A percentile compares a stretch with the other conserved stretches of the same genome.
These are phyloP conservation scores for Rhynchosporium graminicola DNA, from an alignment of 2,329 filamentous ascomycete species.

Conservation along the genomic window DNA sequence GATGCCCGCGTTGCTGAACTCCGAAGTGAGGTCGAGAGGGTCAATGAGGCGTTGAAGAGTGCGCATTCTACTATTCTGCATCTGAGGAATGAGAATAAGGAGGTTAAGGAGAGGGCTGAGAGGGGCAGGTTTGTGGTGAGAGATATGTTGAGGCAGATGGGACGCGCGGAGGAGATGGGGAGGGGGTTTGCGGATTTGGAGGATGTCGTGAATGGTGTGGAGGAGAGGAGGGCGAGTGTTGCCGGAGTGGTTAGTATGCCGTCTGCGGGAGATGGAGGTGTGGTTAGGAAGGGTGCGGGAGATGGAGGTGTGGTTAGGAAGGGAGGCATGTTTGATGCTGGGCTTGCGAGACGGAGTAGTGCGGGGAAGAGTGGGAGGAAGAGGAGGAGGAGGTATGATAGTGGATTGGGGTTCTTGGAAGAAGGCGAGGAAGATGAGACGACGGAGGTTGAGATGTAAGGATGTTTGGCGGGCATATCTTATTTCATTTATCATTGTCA, in stretches of 20 bases:
- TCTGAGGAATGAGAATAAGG: conserved; percentile 50
- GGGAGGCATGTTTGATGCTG: conserved; percentile 31
- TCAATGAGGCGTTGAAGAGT: conserved; percentile 48
- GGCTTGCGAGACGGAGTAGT: conserved; percentile 34
- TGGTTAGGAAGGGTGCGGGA: conserved; percentile 26
- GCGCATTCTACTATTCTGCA: conserved; percentile 50
- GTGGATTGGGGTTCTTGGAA: conserved; percentile 56
- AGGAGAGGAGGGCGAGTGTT: neutral
- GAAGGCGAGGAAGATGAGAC: conserved; percentile 44
- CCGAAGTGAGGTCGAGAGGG: conserved; percentile 49
- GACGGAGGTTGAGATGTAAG: conserved; percentile 8
- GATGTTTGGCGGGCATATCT: neutral
- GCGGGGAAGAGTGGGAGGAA: conserved; percentile 41
- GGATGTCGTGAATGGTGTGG: conserved; percentile 16
- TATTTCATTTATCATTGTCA: neutral
- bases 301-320: conserved; percentile 21
- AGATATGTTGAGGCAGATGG: conserved; percentile 54
- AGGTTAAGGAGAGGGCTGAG: conserved; percentile 50
- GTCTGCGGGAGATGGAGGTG: neutral
- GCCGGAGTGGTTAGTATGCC: neutral
- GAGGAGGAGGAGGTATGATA: conserved; percentile 54
- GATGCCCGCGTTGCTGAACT: conserved; percentile 54
- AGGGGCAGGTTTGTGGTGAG: conserved; percentile 50
- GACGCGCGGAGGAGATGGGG: conserved; percentile 50
- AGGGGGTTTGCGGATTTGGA: conserved; percentile 45